Base-by-base conservation (phyloP, 1,284 basidiomycete species). In the Ceraceosorus guamensis region DNA sequence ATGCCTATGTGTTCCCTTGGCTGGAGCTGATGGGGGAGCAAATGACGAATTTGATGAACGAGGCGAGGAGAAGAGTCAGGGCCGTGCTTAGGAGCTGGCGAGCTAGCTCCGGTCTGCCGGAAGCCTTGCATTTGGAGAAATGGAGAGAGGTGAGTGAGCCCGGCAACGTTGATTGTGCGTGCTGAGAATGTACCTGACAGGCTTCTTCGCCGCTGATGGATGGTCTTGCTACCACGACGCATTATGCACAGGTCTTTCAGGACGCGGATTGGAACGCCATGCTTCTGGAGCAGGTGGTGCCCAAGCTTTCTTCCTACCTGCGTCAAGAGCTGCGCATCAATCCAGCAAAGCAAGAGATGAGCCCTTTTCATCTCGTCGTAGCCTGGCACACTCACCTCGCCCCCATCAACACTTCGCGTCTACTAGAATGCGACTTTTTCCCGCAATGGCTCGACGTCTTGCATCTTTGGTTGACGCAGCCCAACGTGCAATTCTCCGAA, bases 361-460 rank as follows among this genome's bases (percentile, higher is more conserved):
- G 80, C n/a, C 86, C 88, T 0, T 80, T 98, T 35, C 79, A 85
- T n/a, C 80, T 80, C 49, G 85, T 91, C 10, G 79, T 97, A 46
- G 79, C 80, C 0, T 99, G 95, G 95, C 79, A 79, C 14, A 70
- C 77, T 30, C 80, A 90, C 46, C 79, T 98, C 34, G 85, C 89
- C 4, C 77, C 53, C 5, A 56, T 50, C 7, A 62, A 66, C 13
- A 10, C 73, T 44, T 52, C 55, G 18, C 58, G 65, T 6, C 41
- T 70, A 44, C 49, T 83, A 0, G 86, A 92, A 74, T 81, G 82
- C 6, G 90, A 91, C 69, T 93, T 98, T 79, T 95, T 97, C 82
- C 88, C 89, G 2, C 91, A 92, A 73, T 98, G 91, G 91, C 81
- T 98, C 50, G 84, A 89, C 46, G 84, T 88, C n/a, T 79, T 99